Conservation (phyloP, 306 rosid species). For the Cicer yamashitae region DNA sequence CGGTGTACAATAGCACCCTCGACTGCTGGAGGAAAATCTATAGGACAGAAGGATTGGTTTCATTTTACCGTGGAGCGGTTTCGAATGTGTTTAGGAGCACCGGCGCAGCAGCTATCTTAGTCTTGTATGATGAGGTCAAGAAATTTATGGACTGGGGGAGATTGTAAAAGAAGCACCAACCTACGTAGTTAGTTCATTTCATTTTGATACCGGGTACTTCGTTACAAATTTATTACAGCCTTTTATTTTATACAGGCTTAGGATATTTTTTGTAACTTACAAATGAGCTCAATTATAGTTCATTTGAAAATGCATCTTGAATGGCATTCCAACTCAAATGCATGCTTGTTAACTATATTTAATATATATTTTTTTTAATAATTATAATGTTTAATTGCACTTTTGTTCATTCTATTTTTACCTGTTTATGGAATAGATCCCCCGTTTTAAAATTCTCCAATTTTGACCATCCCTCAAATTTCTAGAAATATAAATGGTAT, state of each 20-base stretch:
- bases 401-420: too few species aligned
- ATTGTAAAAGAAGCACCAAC: constrained; percentile 46
- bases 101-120: constrained; percentile 92
- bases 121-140: constrained; percentile 91
- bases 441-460: too few species aligned
- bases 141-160: constrained; percentile 77
- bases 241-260: constrained; percentile 39
- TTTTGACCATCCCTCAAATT: too few species aligned
- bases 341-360: not conserved
- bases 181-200: constrained; percentile 27
- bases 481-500: too few species aligned
- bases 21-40: constrained; percentile 94
- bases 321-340: constrained; percentile 31
- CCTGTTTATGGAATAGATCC: too few species aligned
- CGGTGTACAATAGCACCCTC: constrained; percentile 65
- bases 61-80: constrained; percentile 89
- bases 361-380: not conserved
- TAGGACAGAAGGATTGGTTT: constrained; percentile 67
- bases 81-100: constrained; percentile 90
- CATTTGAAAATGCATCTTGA: constrained; percentile 43
- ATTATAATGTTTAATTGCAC: not conserved
- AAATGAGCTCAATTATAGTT: constrained; percentile 47
- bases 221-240: constrained; percentile 30
- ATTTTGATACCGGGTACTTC: constrained; percentile 39
- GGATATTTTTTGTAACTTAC: constrained; percentile 45